Evolutionary conservation across 176 grass and related monocot species (phyloP), one percentile per base, ranked within the genome.

Genomic region (Tuctoria greenei): DNA sequence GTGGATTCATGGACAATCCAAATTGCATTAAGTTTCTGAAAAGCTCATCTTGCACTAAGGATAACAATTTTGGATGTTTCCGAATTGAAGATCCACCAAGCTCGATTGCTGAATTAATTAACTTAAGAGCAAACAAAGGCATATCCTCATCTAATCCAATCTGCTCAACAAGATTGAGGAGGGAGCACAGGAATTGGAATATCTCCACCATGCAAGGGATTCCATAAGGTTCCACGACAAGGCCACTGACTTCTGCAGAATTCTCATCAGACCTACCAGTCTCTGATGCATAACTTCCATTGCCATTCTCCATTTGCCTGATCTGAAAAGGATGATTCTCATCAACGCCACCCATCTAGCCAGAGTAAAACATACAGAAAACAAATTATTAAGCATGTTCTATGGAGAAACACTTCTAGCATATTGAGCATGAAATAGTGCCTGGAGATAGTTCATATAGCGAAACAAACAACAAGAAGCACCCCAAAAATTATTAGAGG

Each of bases 11-110:
- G 0, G 89, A 99, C 65, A 99, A 82, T 7, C 89, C 96, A 63
- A 95, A 92, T 71, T 92, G 92, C 96, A 99, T 99, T 69, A 99
- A 69, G 61, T 99, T 99, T 78, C 92, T 68, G 70, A 99, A 99
- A 64, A 99, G 79, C 66, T 92, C 96, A 71, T 95, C 96, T 85
- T 99, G 92, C 49, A 99, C 81, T 69, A 99, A 74, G 4, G 87
- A 83, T 42, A 95, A 52, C 61, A 99, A 62, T 65, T 84, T 99
- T 12, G 79, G 87, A 69, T 99, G 96, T 71, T 92, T 87, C 36
- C 36, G 70, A 70, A 95, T 75, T 24, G 87, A 88, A 58, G 92
- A 82, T 3, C 96, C 96, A 39, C 92, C 96, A 75, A 99, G 86
- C 75, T 99, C 87, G 52, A 99, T 95, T 15, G 92, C 92, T 59